Evolutionary conservation across 345 rosid species (phyloP).

Genomic region (Odontarrhena argentea): DNA sequence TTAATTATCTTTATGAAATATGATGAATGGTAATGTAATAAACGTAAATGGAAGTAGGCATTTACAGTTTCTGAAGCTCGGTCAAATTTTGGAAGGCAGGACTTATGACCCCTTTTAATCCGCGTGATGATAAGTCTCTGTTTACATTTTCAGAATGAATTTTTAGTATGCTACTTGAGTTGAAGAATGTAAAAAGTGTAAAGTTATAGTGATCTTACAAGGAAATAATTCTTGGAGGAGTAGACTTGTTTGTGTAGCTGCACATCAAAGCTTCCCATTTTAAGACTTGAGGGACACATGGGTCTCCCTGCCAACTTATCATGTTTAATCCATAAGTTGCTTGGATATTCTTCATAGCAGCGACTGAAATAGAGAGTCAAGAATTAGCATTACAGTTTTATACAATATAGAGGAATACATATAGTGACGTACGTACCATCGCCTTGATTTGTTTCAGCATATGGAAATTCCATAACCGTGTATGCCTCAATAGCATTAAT

Average conservation of each 20-base stretch:
- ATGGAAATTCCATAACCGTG: constrained; percentile 11
- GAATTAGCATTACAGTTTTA: neutral
- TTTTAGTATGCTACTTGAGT: neutral
- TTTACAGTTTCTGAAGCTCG: constrained; percentile 40
- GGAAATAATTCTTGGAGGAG: constrained; percentile 46
- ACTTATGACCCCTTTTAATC: constrained; percentile 37
- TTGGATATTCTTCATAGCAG: constrained; percentile 37
- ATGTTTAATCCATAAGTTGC: constrained; percentile 40
- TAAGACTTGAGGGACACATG: constrained; percentile 37
- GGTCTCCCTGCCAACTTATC: constrained; percentile 61
- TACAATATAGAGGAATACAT: too few species aligned
- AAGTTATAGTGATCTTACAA: constrained; percentile 40
- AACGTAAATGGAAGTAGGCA: constrained; percentile 10
- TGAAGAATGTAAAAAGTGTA: neutral
- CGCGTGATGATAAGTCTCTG: constrained; percentile 43
- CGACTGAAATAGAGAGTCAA: constrained; percentile 4
- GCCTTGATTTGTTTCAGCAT: constrained; percentile 25
- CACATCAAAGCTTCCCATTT: constrained; percentile 49
- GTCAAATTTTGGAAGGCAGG: constrained; percentile 35
- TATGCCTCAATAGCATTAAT: constrained; percentile 40
- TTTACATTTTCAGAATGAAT: neutral
- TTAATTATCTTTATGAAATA: too few species aligned
- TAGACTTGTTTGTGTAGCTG: constrained; percentile 14
- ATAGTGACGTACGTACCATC: constrained; percentile 33
- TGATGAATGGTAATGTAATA: neutral